Evolutionary conservation across 352 stramenopile species (phyloP).

Genomic region (Phytophthora pseudosyringae): DNA sequence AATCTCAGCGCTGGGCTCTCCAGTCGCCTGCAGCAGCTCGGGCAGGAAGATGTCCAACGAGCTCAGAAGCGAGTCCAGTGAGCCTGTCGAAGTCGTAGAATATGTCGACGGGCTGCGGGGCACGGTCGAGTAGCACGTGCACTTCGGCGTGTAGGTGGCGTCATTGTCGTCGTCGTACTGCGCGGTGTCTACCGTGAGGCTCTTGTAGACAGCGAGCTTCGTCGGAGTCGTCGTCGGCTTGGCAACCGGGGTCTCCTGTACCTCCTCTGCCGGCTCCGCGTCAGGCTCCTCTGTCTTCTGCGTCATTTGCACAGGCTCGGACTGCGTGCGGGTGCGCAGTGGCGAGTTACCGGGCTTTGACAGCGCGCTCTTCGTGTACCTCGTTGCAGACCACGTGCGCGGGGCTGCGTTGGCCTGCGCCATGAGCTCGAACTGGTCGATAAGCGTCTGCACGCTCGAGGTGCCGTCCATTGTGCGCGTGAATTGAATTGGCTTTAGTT

Average conservation of each 20-base stretch:
- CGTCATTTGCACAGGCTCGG: slow-evolving; percentile 8
- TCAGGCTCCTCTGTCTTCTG: slow-evolving; percentile 3
- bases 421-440: slow-evolving; percentile 47
- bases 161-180: slow-evolving; percentile 29
- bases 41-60: slow-evolving; percentile 35
- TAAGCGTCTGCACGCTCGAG: slow-evolving; percentile 38
- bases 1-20: slow-evolving; percentile 14
- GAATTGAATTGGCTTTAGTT: background rate
- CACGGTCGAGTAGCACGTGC: slow-evolving; percentile 17
- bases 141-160: slow-evolving; percentile 15
- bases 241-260: background rate
- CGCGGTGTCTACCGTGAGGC: slow-evolving; percentile 20
- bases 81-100: slow-evolving; percentile 42
- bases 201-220: slow-evolving; percentile 18
- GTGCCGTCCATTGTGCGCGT: slow-evolving; percentile 22
- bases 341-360: slow-evolving; percentile 21
- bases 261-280: slow-evolving; percentile 7
- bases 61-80: slow-evolving; percentile 39
- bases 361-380: slow-evolving; percentile 7
- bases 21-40: slow-evolving; percentile 23
- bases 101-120: slow-evolving; percentile 35
- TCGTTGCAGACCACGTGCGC: slow-evolving; percentile 6
- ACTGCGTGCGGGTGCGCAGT: slow-evolving; percentile 11
- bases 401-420: slow-evolving; percentile 20
- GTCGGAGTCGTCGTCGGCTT: slow-evolving; percentile 1